phyloP scores from a whole-genome alignment of 331 rosid species.

The Ulmus americana region DNA sequence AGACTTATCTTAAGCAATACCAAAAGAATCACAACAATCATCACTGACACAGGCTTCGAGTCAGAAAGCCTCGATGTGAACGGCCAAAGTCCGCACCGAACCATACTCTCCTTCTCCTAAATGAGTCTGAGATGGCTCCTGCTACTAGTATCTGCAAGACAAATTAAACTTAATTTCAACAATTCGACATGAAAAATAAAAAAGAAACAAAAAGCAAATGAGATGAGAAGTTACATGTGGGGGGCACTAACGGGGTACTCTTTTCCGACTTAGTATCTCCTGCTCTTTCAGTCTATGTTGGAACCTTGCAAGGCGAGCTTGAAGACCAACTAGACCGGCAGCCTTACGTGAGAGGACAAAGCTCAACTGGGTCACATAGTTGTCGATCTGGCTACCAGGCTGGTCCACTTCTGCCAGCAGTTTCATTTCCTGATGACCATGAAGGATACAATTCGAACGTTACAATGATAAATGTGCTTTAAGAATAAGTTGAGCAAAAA shows the following conservation, averaged over 20 bases:
- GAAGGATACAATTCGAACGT: constrained; percentile 8
- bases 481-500: not conserved
- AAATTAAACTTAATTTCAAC: not conserved
- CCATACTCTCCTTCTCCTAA: constrained; percentile 6
- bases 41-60: not conserved
- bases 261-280: constrained; percentile 78
- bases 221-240: constrained; percentile 11
- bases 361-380: constrained; percentile 78
- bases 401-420: constrained; percentile 90
- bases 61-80: constrained; percentile 23
- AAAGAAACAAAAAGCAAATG: not conserved
- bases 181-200: not conserved
- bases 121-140: constrained; percentile 1
- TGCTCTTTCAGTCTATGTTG: constrained; percentile 93
- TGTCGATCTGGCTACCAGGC: constrained; percentile 93
- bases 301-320: constrained; percentile 88
- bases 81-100: constrained; percentile 8
- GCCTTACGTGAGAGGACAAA: constrained; percentile 91
- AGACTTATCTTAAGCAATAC: constrained; percentile 15
- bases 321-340: constrained; percentile 83
- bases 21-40: constrained; percentile 12
- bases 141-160: not conserved
- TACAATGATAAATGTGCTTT: not conserved
- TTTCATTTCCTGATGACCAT: constrained; percentile 77
- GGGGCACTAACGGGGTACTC: constrained; percentile 59